Evolutionary conservation across 1,284 basidiomycete genomes (phyloP), one percentile per base, ranked within the genome.

Genomic region (Cutaneotrichosporon dermatis): DNA sequence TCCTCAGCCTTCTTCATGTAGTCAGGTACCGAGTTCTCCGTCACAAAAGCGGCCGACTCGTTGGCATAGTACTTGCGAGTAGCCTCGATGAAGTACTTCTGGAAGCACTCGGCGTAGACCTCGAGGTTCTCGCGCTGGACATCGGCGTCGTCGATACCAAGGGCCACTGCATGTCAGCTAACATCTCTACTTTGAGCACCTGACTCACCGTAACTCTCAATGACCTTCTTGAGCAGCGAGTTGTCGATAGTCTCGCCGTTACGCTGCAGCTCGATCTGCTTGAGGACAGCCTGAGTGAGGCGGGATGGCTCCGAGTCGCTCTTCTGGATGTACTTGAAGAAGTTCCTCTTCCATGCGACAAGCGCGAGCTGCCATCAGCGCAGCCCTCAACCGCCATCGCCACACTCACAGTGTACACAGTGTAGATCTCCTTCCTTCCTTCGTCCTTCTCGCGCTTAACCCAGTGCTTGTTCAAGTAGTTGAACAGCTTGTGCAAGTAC

Each of bases 381-480:
- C 51, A 53, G 11, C 9, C 6, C 3, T 4, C 2, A 1, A 0
- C 13, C 25, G 25, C 25, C 25, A 25, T 25, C 25, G 25, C 25
- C 5, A 6, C 1, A 82, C 89, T 72, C 73, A 95, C 92, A 36
- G 94, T 99, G 79, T 98, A 99, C 35, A 99, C 91, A 4, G 87
- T 87, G 78, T 96, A 97, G 45, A 98, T 89, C 54, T 89, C 88
- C 79, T 94, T 98, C 71, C 92, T 85, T 5, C 96, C 96, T 76
- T 99, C 95, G 70, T 99, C 96, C 75, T 95, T 88, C 77, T 99
- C 94, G 49, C 95, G 86, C 80, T 96, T 97, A 52, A 99, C 94
- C 96, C 96, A 99, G 79, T 98, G 93, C 60, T 95, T 90, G 77
- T 99, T 98, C 62, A 98, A 85, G 79, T 98, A 98, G 16, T 91